phyloP scores from a whole-genome alignment of 371 early-diverging fungal species.

The Encephalitozoon hellem region DNA sequence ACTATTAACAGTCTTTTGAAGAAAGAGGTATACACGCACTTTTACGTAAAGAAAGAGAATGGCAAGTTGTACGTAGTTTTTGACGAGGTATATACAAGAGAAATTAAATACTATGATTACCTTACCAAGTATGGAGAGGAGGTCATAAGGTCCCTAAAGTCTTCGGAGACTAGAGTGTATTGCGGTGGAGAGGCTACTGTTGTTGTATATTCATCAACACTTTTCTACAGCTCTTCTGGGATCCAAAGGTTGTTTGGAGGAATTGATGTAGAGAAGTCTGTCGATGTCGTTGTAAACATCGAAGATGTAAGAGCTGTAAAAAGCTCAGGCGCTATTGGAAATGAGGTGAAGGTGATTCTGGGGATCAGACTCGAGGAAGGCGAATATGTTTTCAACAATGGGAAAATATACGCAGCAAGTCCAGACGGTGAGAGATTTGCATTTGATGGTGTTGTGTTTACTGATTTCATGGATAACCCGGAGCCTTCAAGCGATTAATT shows the following conservation, averaged over 20 bases:
- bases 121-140: slow-evolving; percentile 7
- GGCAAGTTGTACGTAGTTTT: slow-evolving; percentile 17
- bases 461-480: not conserved
- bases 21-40: not conserved
- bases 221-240: not conserved
- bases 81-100: slow-evolving; percentile 34
- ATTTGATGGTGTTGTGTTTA: slow-evolving; percentile 17
- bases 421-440: slow-evolving; percentile 1
- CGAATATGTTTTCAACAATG: slow-evolving; percentile 41
- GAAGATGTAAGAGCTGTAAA: not conserved
- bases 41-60: slow-evolving; percentile 3
- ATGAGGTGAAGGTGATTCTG: not conserved
- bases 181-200: not conserved
- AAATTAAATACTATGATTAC: slow-evolving; percentile 36
- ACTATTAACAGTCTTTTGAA: not conserved
- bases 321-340: not conserved
- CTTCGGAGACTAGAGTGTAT: slow-evolving; percentile 28
- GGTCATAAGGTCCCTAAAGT: slow-evolving; percentile 10
- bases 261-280: slow-evolving; percentile 29
- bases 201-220: slow-evolving; percentile 23
- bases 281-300: slow-evolving; percentile 14
- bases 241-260: slow-evolving; percentile 10
- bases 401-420: slow-evolving; percentile 19
- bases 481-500: not conserved
- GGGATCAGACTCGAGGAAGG: slow-evolving; percentile 32